Percentiles rank a stretch among this genome's conserved stretches.
Conservation (phyloP, 2,329 filamentous ascomycete genomes). For the Paecilomyces dactylethromorphus region DNA sequence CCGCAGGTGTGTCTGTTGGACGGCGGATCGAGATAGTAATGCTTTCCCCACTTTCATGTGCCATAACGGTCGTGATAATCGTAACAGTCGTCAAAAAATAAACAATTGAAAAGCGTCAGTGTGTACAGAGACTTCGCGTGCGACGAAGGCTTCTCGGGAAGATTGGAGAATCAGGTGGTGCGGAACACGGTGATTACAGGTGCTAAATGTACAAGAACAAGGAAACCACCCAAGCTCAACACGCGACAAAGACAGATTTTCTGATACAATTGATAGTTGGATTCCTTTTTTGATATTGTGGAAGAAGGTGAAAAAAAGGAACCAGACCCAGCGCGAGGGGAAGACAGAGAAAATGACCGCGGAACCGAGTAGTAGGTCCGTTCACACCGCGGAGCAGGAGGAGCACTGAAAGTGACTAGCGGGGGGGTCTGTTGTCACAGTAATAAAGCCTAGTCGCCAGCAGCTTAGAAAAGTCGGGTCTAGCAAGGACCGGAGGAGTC, state of each 20-base stretch:
- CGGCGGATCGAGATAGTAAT: slow-evolving; percentile 21
- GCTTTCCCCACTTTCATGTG: slow-evolving; percentile 10
- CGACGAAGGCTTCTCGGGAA: not conserved
- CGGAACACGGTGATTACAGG: not conserved
- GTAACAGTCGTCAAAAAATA: slow-evolving; percentile 8
- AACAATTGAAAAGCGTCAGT: not conserved
- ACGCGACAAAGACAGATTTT: not conserved
- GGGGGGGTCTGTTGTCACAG: slow-evolving; percentile 9
- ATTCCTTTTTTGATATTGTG: slow-evolving; percentile 1
- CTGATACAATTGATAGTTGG: not conserved
- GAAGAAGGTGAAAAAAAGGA: slow-evolving; percentile 6
- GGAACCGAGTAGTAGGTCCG: not conserved
- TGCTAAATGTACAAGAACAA: slow-evolving; percentile 9
- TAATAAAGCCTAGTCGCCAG: slow-evolving; percentile 1
- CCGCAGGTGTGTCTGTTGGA: slow-evolving; percentile 15
- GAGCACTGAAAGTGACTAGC: slow-evolving; percentile 4
- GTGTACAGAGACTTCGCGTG: not conserved
- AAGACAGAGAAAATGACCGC: slow-evolving; percentile 9
- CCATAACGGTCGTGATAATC: slow-evolving; percentile 10
- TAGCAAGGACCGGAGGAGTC: not conserved
- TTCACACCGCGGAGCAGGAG: slow-evolving; percentile 4
- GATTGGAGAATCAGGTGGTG: not conserved
- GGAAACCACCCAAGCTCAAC: slow-evolving; percentile 10
- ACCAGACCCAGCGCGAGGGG: slow-evolving; percentile 3
- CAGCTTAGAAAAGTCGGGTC: not conserved